Base-by-base conservation (phyloP, 768 basidiomycete genomes). In the Psilocybe sp. region DNA sequence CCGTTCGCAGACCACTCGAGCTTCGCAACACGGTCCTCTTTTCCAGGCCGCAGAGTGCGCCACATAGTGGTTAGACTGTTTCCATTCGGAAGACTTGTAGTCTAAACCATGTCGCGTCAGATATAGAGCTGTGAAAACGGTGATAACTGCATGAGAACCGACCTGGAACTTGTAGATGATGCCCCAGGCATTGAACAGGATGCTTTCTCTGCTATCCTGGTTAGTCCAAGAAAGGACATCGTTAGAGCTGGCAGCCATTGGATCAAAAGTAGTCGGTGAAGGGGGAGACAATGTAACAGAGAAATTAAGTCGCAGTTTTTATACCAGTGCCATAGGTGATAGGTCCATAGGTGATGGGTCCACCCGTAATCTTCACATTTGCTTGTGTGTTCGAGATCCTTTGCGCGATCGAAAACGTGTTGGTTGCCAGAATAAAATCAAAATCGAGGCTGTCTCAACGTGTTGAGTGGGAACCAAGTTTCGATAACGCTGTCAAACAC, bases 191-290 rank as follows among this genome's bases (percentile, higher is more conserved):
- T 87, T 89, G 72, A 91, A 92, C 51, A 93, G 77, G 45, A 81
- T 75, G 61, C 91, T 92, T 66, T 90, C 85, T 43, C 88, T 85
- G 59, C 88, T 85, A 67, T 92, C 89, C 59, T 86, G 83, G 69
- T 85, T 89, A 40, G 90, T 92, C 90, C 90, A 93, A 47, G 84
- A 89, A 65, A 91, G 80, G 43, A 89, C 74, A 52, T 91, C 88
- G 68, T 82, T 79, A 50, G 79, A 72, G 49, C 76, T 62, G 59
- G 75, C 69, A 42, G 53, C 54, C 58, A 60, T 52, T 44, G 61
- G 58, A 49, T 54, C 43, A 51, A 51, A 50, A 42, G 44, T 59
- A 62, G 61, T 20, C 20, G 44, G 53, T 55, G 57, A 53, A 58
- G 60, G 57, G 61, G 53, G 56, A 49, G 47, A 50, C 42, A 47